Evolutionary conservation across 768 basidiomycete genomes (phyloP), one percentile per base, ranked within the genome.

Genomic region (Chiua virens): DNA sequence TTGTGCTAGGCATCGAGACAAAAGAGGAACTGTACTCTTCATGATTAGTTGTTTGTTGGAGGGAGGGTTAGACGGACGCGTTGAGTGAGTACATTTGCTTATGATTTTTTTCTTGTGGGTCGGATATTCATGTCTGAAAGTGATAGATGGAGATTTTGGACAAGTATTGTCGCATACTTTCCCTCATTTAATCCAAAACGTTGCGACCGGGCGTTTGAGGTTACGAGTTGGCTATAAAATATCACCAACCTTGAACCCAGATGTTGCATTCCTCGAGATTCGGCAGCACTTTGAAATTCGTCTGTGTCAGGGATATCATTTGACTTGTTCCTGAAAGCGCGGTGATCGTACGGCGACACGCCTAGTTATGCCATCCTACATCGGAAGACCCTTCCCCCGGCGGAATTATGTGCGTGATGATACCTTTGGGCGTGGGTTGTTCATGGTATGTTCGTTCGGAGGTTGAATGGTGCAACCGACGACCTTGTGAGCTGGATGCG

Each of bases 1-100:
- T 39, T 18, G 20, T 10, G n/a, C 8, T 54, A 85, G 83, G 85
- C 50, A 75, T 87, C 62, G 64, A 70, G 48, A 79, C 75, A 69
- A 79, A 79, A 75, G 85, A 87, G 67, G 84, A 86, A 61, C 70
- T 87, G 44, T 87, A 83, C 70, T 56, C 71, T 50, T 70, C 73
- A 57, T 80, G 71, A 73, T 15, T 53, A 49, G 14, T 36, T 27
- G 5, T 47, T 30, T 40, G 27, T 49, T 28, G 20, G 27, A 28
- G 43, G 43, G 49, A 54, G 32, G 32, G 32, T 34, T 47, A 53
- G 56, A 55, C 53, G 42, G 38, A 47, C 48, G 21, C 40, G 47
- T 57, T 39, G 52, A 52, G 63, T 66, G 41, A 58, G 64, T 61
- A 28, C 10, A 27, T 28, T 11, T 28, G 15, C 1, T 2, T 25